Base-by-base conservation (phyloP, 768 basidiomycete genomes). In the Amanita pallidorosea region DNA sequence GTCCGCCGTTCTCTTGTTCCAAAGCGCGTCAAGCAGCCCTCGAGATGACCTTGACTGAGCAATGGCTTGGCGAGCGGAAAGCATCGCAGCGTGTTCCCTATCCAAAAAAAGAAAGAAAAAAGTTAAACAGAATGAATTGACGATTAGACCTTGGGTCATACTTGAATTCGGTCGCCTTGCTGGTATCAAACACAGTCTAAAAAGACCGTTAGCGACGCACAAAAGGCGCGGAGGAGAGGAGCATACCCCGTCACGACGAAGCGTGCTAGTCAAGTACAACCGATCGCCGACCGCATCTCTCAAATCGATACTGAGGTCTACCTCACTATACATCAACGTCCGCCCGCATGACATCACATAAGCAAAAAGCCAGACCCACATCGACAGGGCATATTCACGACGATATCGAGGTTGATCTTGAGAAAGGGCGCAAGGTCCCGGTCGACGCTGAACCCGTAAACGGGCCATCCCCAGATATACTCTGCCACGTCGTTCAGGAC, bases 201-300 rank as follows among this genome's bases (percentile, higher is more conserved):
- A 29, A 20, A 41, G 11, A 12, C 23, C 17, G 17, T 42, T 7
- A 12, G 11, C 25, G 1, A 42, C 31, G 22, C 11, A 37, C 1
- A 13, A 7, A 45, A 5, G 22, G 20, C 37, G 31, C 22, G 13
- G 12, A 31, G 12, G 35, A 45, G 44, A 18, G 17, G 31, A 49
- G 70, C 77, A 54, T 61, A 89, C 88, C 35, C 93, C 91, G 59
- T 99, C 94, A 49, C 91, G 80, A 51, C 74, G 80, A 61, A 97
- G 80, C 22, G 80, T 81, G 54, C 70, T 69, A 58, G 80, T 92
- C 53, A 98, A 75, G 63, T 84, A 87, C 29, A 99, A 61, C 37
- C 95, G 74, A 63, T 99, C 95, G 2, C 95, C 95, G n/a, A 96
- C 76, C 0, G 87, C 88, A 63, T 99, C 95, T 52, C 93, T 73